These are phyloP conservation scores for Rubroshorea leprosula DNA, from an alignment of 345 rosid genomes.

Conservation along the genomic window DNA sequence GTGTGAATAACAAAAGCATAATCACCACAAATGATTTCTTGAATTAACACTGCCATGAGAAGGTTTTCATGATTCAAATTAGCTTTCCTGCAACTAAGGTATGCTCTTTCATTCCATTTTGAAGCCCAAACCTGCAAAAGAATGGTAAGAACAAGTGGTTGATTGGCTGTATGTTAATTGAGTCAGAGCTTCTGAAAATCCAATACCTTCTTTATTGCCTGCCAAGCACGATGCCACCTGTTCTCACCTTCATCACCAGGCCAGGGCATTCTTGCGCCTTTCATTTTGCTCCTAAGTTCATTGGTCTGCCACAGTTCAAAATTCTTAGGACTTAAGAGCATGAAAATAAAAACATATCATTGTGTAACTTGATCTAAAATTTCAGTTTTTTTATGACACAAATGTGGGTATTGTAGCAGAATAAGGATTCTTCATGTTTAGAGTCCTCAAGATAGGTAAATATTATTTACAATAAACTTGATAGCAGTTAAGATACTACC, in stretches of 20 bases:
- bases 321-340: no score
- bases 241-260: slow-evolving; percentile 30
- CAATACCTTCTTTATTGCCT: slow-evolving; percentile 40
- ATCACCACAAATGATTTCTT: slow-evolving; percentile 35
- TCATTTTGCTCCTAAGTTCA: slow-evolving; percentile 36
- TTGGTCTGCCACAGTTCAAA: slow-evolving; percentile 19
- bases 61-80: slow-evolving; percentile 29
- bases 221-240: slow-evolving; percentile 36
- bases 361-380: no score
- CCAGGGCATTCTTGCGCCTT: slow-evolving; percentile 33
- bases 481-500: slow-evolving; percentile 19
- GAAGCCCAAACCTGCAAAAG: slow-evolving; percentile 41
- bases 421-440: neutral
- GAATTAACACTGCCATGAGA: slow-evolving; percentile 35
- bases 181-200: neutral
- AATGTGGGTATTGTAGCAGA: neutral
- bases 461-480: neutral
- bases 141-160: neutral
- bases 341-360: neutral
- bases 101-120: slow-evolving; percentile 45
- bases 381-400: no score
- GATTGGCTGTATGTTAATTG: neutral
- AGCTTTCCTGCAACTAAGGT: slow-evolving; percentile 31
- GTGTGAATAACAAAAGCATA: slow-evolving; percentile 47
- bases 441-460: neutral